These are phyloP conservation scores for Cenchrus purpureus DNA, from an alignment of 176 grass and related monocot genomes.

Conservation along the genomic window DNA sequence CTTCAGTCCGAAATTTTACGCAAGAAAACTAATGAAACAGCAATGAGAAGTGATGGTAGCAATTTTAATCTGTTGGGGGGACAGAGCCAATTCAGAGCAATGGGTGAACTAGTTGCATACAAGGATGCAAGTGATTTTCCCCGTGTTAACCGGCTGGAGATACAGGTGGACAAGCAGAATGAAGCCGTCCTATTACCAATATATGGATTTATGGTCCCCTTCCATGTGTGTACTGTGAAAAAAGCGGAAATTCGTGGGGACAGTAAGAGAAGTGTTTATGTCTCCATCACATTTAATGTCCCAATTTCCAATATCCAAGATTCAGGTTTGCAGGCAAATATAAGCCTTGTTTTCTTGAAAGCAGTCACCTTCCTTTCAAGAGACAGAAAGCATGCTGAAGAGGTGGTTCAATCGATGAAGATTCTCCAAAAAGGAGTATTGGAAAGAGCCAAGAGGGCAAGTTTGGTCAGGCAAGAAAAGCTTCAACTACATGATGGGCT, in stretches of 20 bases:
- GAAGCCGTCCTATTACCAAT: constrained; percentile 85
- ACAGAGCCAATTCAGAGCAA: constrained; percentile 42
- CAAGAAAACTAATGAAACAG: background rate
- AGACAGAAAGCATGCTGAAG: constrained; percentile 65
- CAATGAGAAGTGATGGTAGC: background rate
- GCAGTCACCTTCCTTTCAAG: constrained; percentile 79
- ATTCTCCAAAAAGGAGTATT: constrained; percentile 73
- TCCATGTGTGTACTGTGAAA: constrained; percentile 90
- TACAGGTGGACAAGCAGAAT: constrained; percentile 84
- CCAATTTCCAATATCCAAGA: constrained; percentile 39
- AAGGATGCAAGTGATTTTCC: constrained; percentile 73
- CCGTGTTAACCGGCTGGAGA: constrained; percentile 37
- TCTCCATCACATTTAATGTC: background rate
- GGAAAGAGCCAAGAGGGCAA: constrained; percentile 85
- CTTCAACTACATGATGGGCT: constrained; percentile 55
- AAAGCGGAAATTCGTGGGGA: constrained; percentile 3
- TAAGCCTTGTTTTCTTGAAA: constrained; percentile 40
- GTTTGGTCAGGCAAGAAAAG: constrained; percentile 84
- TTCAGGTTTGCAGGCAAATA: background rate
- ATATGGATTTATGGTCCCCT: constrained; percentile 79
- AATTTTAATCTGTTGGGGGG: constrained; percentile 47
- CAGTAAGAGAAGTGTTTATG: constrained; percentile 45
- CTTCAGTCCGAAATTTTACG: constrained; percentile 61
- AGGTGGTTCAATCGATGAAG: constrained; percentile 56
- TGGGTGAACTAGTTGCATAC: constrained; percentile 78